Conservation (phyloP, 305 asterid genomes). For the Petunia hybrid region DNA sequence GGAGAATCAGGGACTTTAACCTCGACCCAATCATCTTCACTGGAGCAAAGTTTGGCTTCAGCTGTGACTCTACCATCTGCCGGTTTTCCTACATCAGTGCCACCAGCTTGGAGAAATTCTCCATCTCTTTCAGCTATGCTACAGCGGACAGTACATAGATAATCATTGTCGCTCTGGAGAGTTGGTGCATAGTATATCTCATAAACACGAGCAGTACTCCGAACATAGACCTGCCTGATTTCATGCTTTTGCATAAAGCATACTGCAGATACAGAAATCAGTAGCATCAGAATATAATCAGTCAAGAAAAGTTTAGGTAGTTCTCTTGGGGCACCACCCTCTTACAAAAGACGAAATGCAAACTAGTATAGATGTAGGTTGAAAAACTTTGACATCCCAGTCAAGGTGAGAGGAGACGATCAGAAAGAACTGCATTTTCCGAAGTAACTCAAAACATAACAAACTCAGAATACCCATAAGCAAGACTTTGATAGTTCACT, state of each 20-base stretch:
- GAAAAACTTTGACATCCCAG: background rate
- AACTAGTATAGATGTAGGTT: background rate
- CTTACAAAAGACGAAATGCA: constrained; percentile 5
- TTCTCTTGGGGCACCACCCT: constrained; percentile 16
- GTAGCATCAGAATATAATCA: constrained; percentile 19
- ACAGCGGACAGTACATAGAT: constrained; percentile 85
- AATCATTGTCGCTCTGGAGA: constrained; percentile 56
- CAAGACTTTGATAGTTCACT: background rate
- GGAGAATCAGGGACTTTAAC: constrained; percentile 55
- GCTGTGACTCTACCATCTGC: constrained; percentile 48
- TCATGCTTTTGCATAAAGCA: constrained; percentile 62
- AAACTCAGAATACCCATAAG: constrained; percentile 4
- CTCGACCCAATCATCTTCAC: constrained; percentile 91
- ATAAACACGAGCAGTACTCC: constrained; percentile 86
- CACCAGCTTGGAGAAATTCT: constrained; percentile 55
- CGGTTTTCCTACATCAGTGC: constrained; percentile 43
- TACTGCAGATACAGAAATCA: constrained; percentile 54
- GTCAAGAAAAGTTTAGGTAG: background rate
- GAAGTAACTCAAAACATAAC: background rate
- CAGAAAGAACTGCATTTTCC: background rate
- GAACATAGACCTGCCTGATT: constrained; percentile 75
- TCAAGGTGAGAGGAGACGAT: background rate
- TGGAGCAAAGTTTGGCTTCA: constrained; percentile 49
- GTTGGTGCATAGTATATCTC: constrained; percentile 70
- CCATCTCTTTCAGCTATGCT: constrained; percentile 72